Evolutionary conservation across 2,329 filamentous ascomycete genomes (phyloP).

Genomic region (Exutisphaerella laricina): DNA sequence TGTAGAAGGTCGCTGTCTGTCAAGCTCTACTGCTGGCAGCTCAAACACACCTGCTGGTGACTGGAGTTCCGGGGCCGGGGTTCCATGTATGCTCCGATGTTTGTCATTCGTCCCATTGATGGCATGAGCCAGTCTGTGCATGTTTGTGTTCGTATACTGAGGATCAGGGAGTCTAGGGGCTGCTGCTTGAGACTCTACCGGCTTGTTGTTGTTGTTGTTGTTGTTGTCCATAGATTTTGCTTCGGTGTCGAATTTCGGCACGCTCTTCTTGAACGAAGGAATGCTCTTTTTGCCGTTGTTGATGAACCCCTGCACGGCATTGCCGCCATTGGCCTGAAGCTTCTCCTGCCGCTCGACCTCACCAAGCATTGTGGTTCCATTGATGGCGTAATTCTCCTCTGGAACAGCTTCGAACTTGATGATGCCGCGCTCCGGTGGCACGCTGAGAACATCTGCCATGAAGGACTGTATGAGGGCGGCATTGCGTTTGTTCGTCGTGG

Average conservation of each 20-base stretch:
- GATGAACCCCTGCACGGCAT: slow-evolving; percentile 39
- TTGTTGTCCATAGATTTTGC: slow-evolving; percentile 9
- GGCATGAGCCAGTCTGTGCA: not conserved
- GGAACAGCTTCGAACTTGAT: slow-evolving; percentile 64
- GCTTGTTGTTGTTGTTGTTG: not conserved
- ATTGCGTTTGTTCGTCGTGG: slow-evolving; percentile 75
- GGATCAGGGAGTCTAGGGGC: not conserved
- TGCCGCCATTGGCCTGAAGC: slow-evolving; percentile 38
- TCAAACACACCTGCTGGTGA: slow-evolving; percentile 24
- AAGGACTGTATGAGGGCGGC: slow-evolving; percentile 70
- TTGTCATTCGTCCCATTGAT: not conserved
- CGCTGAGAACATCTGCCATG: slow-evolving; percentile 64
- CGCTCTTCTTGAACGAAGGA: slow-evolving; percentile 23
- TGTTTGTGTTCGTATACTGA: not conserved
- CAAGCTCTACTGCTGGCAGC: slow-evolving; percentile 19
- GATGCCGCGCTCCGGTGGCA: slow-evolving; percentile 61
- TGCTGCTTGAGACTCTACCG: slow-evolving; percentile 8
- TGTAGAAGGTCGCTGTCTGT: slow-evolving; percentile 23
- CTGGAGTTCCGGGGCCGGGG: slow-evolving; percentile 4
- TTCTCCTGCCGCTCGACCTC: slow-evolving; percentile 58
- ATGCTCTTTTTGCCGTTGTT: slow-evolving; percentile 27
- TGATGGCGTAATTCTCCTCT: slow-evolving; percentile 67
- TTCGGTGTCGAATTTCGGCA: slow-evolving; percentile 21
- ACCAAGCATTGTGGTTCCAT: slow-evolving; percentile 63
- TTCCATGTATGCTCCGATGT: not conserved